Percentiles rank a stretch among this genome's conserved stretches.
Evolutionary conservation across 352 stramenopile genomes (phyloP).

Genomic region (Pythium phragmitis): DNA sequence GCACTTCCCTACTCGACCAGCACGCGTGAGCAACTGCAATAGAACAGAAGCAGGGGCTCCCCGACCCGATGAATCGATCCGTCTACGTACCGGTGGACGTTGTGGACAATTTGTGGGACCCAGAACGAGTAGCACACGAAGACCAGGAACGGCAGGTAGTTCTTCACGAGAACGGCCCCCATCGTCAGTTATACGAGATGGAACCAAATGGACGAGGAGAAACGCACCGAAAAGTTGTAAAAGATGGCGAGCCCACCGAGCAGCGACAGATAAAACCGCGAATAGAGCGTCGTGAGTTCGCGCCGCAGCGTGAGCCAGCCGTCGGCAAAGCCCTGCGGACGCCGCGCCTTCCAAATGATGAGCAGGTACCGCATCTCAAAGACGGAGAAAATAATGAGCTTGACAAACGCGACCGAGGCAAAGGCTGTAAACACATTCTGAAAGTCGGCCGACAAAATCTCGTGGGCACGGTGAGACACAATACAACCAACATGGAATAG

Average conservation of each 20-base stretch:
- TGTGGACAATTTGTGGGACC: conserved; percentile 97
- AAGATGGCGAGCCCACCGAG: conserved; percentile 89
- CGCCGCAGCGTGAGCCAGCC: conserved; percentile 87
- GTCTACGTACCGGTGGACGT: conserved; percentile 78
- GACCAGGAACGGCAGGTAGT: conserved; percentile 87
- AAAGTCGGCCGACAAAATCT: neutral
- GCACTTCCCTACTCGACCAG: conserved; percentile 67
- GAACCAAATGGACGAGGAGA: neutral
- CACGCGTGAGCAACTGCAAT: neutral
- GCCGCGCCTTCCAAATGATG: conserved; percentile 95
- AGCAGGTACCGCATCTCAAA: conserved; percentile 99
- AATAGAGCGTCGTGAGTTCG: conserved; percentile 94
- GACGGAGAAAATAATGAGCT: conserved; percentile 98
- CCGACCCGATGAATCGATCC: neutral
- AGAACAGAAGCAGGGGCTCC: neutral
- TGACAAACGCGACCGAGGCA: conserved; percentile 96
- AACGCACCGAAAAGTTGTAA: conserved; percentile 86
- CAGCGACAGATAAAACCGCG: conserved; percentile 95
- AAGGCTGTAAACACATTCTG: conserved; percentile 96
- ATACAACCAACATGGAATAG: neutral
- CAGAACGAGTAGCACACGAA: conserved; percentile 98
- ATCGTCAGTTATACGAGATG: neutral
- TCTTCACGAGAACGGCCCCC: conserved; percentile 33
- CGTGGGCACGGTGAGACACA: neutral
- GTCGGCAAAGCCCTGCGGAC: conserved; percentile 83